Conservation (phyloP, 106 monocot species). For the Platanthera zijinensis region DNA sequence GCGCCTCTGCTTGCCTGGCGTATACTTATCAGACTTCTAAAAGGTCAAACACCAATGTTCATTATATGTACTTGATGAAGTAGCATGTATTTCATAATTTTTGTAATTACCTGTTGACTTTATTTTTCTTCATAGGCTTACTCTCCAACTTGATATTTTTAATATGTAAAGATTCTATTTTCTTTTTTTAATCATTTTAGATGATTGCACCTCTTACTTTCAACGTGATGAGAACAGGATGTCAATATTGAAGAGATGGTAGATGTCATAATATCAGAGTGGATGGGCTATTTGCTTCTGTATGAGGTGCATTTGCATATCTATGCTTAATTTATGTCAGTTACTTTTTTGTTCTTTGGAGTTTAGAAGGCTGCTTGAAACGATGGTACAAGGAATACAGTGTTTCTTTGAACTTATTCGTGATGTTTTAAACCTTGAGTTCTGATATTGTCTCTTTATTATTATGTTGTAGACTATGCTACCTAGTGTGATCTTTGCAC, state of each 20-base stretch:
- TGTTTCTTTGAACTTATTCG: background rate
- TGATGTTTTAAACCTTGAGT: background rate
- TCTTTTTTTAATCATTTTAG: background rate
- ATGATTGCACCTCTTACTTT: background rate
- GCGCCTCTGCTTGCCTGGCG: too few relatives aligned
- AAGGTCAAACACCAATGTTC: too few relatives aligned
- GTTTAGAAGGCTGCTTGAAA: background rate
- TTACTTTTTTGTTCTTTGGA: background rate
- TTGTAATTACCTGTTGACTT: too few relatives aligned
- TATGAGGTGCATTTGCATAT: constrained; percentile 59
- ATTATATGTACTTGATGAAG: too few relatives aligned
- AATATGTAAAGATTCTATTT: background rate
- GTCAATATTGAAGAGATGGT: constrained; percentile 83
- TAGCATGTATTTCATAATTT: too few relatives aligned
- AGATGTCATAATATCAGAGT: constrained; percentile 99
- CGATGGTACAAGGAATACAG: background rate
- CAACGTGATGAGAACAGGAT: constrained; percentile 45
- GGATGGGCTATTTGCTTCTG: constrained; percentile 99
- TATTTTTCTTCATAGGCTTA: background rate
- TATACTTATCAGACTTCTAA: too few relatives aligned
- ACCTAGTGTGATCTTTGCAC: constrained; percentile 78
- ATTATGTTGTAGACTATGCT: constrained; percentile 73
- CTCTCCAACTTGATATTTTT: background rate
- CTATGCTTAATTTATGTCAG: background rate
- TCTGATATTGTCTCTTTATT: background rate